phyloP scores from a whole-genome alignment of 345 rosid genomes.

The Combretum micranthum region DNA sequence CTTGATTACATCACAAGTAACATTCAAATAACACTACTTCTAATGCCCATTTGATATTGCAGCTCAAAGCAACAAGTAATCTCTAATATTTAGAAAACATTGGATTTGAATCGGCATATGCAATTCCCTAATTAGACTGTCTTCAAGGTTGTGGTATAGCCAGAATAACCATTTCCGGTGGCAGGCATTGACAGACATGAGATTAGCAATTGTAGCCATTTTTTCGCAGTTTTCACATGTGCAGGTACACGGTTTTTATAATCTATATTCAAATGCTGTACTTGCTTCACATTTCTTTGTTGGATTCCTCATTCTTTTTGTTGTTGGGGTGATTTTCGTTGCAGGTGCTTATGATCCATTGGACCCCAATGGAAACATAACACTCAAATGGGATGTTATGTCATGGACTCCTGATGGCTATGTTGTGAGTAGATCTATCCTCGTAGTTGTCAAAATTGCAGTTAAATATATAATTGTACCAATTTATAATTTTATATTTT shows the following conservation, averaged over 20 bases:
- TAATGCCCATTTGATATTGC: not conserved
- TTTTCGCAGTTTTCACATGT: conserved; percentile 32
- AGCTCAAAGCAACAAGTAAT: not conserved
- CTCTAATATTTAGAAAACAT: not conserved
- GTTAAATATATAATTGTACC: no score
- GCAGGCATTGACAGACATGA: conserved; percentile 22
- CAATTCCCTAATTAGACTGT: not conserved
- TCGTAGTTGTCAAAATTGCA: not conserved
- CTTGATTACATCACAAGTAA: not conserved
- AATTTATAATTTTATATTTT: no score
- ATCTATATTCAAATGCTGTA: not conserved
- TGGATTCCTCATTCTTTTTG: not conserved
- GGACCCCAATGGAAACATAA: conserved; percentile 82
- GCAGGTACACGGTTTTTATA: conserved; percentile 28
- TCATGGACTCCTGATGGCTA: conserved; percentile 89
- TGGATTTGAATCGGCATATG: not conserved
- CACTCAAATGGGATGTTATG: conserved; percentile 85
- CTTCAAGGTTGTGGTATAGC: not conserved
- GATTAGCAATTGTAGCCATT: conserved; percentile 20
- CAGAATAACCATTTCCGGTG: not conserved
- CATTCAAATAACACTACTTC: no score
- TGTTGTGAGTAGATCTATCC: conserved; percentile 33
- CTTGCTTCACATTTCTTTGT: not conserved
- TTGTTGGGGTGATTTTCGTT: conserved; percentile 3
- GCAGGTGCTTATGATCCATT: conserved; percentile 89